These are phyloP conservation scores for Cordyceps fumosorosea DNA, from an alignment of 2,329 filamentous ascomycete genomes.

Conservation along the genomic window DNA sequence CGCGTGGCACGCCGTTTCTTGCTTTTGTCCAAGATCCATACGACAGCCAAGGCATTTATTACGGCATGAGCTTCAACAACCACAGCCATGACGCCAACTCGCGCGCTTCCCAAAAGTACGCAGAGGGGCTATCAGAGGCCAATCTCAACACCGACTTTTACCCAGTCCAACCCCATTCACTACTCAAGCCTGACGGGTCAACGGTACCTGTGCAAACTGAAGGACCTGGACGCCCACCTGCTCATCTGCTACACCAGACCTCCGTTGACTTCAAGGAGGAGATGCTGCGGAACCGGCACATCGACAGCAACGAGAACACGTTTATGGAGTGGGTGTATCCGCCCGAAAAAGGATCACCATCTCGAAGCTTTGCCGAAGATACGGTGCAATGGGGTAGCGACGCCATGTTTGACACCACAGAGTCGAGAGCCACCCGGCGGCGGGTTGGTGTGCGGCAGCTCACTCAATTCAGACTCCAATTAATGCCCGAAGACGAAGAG, in stretches of 20 bases:
- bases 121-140: background rate
- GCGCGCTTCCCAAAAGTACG: background rate
- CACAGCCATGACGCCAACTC: background rate
- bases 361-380: background rate
- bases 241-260: constrained; percentile 7
- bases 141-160: background rate
- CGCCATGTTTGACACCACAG: background rate
- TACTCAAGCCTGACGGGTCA: background rate
- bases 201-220: background rate
- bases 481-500: background rate
- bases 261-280: constrained; percentile 10
- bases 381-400: constrained; percentile 8
- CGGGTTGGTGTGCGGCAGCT: constrained; percentile 5
- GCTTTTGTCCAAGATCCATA: constrained; percentile 2
- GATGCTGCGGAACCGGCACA: background rate
- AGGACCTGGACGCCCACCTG: background rate
- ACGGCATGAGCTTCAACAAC: background rate
- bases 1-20: background rate
- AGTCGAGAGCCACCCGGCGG: background rate
- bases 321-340: constrained; percentile 10
- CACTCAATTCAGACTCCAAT: constrained; percentile 6
- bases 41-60: background rate
- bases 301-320: background rate
- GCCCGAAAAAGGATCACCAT: background rate
- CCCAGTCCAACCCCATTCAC: background rate